phyloP scores from a whole-genome alignment of 306 rosid genomes.

The Aeschynomene evenia region DNA sequence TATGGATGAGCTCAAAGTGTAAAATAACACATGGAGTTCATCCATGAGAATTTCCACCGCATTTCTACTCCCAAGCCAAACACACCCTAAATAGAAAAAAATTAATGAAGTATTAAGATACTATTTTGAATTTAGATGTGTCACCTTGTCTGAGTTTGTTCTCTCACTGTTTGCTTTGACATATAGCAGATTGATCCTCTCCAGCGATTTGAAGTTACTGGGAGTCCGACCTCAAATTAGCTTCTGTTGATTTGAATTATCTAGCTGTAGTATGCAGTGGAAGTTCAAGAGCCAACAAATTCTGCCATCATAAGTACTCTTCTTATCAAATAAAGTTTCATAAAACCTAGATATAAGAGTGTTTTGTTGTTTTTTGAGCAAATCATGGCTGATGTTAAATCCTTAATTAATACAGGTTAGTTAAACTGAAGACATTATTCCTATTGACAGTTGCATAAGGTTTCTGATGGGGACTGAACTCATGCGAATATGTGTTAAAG shows the following conservation, averaged over 20 bases:
- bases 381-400: constrained; percentile 25
- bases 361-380: neutral
- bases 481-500: constrained; percentile 74
- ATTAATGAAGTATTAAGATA: constrained; percentile 6
- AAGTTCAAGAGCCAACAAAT: constrained; percentile 11
- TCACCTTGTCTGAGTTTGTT: constrained; percentile 21
- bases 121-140: neutral
- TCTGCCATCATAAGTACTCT: constrained; percentile 18
- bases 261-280: constrained; percentile 19
- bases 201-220: constrained; percentile 26
- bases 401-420: constrained; percentile 32
- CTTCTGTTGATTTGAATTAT: constrained; percentile 35
- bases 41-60: no score
- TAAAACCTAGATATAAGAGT: constrained; percentile 10
- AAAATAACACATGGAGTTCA: neutral
- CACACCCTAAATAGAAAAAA: no score
- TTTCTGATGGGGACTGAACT: constrained; percentile 88
- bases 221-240: constrained; percentile 24
- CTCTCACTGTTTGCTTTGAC: constrained; percentile 19
- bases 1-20: no score
- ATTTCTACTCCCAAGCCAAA: no score
- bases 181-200: constrained; percentile 33
- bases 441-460: constrained; percentile 25
- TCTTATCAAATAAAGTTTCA: constrained; percentile 32
- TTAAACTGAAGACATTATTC: constrained; percentile 20